Conservation (phyloP, 495 filamentous ascomycete genomes). For the Neurospora sp. region DNA sequence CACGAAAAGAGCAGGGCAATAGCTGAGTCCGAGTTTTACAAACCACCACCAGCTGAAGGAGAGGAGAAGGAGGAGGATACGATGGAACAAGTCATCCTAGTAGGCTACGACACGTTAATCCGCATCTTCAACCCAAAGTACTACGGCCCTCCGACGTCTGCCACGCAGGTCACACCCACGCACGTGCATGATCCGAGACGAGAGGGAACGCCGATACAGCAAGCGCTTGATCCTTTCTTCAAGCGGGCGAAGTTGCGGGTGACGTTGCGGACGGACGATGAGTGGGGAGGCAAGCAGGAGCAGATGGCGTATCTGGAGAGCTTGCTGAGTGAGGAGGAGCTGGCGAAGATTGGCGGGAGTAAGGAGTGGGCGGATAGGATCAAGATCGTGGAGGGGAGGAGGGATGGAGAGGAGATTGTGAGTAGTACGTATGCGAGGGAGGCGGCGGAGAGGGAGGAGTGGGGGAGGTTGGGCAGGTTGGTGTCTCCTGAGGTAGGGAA, state of each 20-base stretch:
- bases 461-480: conserved; percentile 46
- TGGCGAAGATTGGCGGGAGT: conserved; percentile 48
- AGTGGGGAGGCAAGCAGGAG: conserved; percentile 51
- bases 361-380: conserved; percentile 62
- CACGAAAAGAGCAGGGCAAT: conserved; percentile 73
- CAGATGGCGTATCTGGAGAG: conserved; percentile 49
- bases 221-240: conserved; percentile 59
- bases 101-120: conserved; percentile 80
- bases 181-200: neutral
- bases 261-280: conserved; percentile 56
- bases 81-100: conserved; percentile 63
- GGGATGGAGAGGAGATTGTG: conserved; percentile 44
- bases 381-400: conserved; percentile 54
- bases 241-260: conserved; percentile 58
- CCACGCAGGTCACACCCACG: conserved; percentile 27
- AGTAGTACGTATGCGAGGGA: conserved; percentile 75
- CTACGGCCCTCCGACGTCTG: conserved; percentile 45
- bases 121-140: conserved; percentile 79
- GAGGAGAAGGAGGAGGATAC: conserved; percentile 11
- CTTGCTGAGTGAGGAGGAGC: conserved; percentile 37
- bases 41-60: conserved; percentile 10
- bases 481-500: conserved; percentile 52
- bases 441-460: conserved; percentile 44
- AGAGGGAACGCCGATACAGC: conserved; percentile 21
- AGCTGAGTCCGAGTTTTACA: conserved; percentile 41